These are phyloP conservation scores for Mollisia scopiformis DNA, from an alignment of 2,329 filamentous ascomycete species.

Conservation along the genomic window DNA sequence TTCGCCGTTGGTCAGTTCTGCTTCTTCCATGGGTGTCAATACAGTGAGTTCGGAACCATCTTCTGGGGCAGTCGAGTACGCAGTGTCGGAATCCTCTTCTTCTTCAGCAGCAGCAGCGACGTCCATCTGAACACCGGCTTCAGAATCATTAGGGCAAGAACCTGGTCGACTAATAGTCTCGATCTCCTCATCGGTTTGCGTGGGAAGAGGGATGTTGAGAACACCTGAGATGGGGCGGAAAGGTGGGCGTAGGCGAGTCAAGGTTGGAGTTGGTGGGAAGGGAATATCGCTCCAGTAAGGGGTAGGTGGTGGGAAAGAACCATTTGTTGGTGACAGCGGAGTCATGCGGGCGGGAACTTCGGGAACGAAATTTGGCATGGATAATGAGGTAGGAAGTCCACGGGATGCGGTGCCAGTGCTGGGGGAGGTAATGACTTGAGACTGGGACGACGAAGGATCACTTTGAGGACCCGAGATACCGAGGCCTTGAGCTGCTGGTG, in stretches of 20 bases:
- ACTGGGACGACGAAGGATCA: neutral
- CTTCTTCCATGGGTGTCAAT: slow-evolving; percentile 34
- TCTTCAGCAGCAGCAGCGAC: no score
- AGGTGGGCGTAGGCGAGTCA: neutral
- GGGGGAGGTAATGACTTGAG: neutral
- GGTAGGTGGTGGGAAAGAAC: neutral
- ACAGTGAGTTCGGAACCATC: no score
- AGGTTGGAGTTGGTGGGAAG: neutral
- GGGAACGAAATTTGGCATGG: neutral
- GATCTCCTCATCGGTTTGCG: neutral
- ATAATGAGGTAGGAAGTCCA: neutral
- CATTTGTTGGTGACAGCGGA: neutral
- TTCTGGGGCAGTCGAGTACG: no score
- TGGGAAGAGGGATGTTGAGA: neutral
- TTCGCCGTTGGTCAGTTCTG: slow-evolving; percentile 36
- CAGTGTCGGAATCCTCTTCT: no score
- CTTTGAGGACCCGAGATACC: slow-evolving; percentile 8
- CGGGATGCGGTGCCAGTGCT: neutral
- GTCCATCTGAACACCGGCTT: no score
- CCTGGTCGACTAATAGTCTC: neutral
- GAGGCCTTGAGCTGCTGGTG: slow-evolving; percentile 14
- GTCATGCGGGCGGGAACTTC: neutral
- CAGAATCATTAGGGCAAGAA: neutral
- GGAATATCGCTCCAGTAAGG: no score
- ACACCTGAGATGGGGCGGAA: neutral